Conservation (phyloP, 257 asterid species). For the Plectranthus barbatus region DNA sequence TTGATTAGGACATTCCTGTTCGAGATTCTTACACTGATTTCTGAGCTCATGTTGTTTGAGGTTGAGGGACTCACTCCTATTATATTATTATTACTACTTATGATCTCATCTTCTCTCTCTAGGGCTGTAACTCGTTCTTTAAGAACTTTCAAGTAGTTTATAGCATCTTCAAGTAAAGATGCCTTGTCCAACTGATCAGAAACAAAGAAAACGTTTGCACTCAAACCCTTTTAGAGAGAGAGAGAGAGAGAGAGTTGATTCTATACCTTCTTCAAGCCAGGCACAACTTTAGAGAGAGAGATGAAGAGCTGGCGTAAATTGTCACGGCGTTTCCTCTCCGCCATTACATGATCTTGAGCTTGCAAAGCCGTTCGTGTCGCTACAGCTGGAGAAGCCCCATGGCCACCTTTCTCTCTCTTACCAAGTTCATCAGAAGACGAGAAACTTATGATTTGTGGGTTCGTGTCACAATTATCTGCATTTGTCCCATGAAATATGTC, state of each 20-base stretch:
- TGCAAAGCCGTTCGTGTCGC: constrained; percentile 26
- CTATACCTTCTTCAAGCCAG: constrained; percentile 70
- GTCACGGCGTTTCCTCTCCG: constrained; percentile 59
- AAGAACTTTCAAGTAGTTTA: constrained; percentile 31
- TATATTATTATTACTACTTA: too few relatives aligned
- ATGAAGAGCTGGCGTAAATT: constrained; percentile 49
- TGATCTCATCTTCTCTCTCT: constrained; percentile 22
- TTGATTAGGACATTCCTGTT: constrained; percentile 33
- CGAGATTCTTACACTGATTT: constrained; percentile 32
- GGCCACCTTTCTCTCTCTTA: neutral
- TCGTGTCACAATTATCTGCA: neutral
- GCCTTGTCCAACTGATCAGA: constrained; percentile 46
- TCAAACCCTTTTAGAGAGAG: too few relatives aligned
- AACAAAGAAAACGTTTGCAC: too few relatives aligned
- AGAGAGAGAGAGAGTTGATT: too few relatives aligned
- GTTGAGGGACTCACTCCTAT: neutral
- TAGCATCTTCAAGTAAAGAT: constrained; percentile 33
- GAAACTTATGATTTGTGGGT: constrained; percentile 2
- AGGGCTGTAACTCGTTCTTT: constrained; percentile 34
- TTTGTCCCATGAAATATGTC: neutral
- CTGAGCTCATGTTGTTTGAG: too few relatives aligned
- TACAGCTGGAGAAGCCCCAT: neutral
- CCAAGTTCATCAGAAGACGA: neutral
- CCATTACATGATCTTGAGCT: constrained; percentile 49
- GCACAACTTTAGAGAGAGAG: constrained; percentile 45